Evolutionary conservation across 2,329 filamentous ascomycete genomes (phyloP), one percentile per base, ranked within the genome.

Genomic region (Alternaria ventricosa): DNA sequence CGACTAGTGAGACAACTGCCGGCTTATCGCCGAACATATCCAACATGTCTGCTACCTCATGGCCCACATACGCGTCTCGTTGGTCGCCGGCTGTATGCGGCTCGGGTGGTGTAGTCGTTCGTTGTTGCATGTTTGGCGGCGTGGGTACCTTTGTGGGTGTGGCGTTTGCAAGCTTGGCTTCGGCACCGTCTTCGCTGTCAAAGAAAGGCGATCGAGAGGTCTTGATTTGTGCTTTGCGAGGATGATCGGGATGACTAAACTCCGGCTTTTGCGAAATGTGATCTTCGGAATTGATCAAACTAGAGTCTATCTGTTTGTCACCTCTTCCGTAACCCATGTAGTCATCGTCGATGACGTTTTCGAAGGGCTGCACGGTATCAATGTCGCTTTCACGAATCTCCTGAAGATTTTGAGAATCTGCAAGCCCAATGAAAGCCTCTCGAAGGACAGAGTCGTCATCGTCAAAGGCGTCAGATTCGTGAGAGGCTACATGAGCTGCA

Each of bases 351-450:
- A 27, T 22, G 22, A 23, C 18, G 7, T 57, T 55, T 23, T 67
- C 47, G 6, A 58, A 23, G 7, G 30, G 23, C 13, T 51, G 47
- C 20, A 50, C 18, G 10, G 41, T 43, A n/a, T 63, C 55, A 0
- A 60, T 25, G 23, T 63, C 15, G 5, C 33, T 27, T 12, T 61
- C 46, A 6, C 36, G 36, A 7, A 25, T 9, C 9, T 25, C 50
- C 44, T 56, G 66, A n/a, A 78, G 55, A 7, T 67, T 60, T n/a
- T 77, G 68, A 6, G 75, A 77, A 63, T 79, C 78, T 6, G 63
- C 71, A 13, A 78, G 60, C 7, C 76, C 77, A 10, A 78, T 55
- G 66, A 80, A 69, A 20, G 68, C 75, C n/a, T 77, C 76, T 15
- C 63, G 69, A 5, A 80, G 62, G 5, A 73, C 47, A 0, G 78